Percentiles rank a stretch among this genome's conserved stretches.
These are phyloP conservation scores for Penicillium coprophilum DNA, from an alignment of 495 filamentous ascomycete genomes.

Conservation along the genomic window DNA sequence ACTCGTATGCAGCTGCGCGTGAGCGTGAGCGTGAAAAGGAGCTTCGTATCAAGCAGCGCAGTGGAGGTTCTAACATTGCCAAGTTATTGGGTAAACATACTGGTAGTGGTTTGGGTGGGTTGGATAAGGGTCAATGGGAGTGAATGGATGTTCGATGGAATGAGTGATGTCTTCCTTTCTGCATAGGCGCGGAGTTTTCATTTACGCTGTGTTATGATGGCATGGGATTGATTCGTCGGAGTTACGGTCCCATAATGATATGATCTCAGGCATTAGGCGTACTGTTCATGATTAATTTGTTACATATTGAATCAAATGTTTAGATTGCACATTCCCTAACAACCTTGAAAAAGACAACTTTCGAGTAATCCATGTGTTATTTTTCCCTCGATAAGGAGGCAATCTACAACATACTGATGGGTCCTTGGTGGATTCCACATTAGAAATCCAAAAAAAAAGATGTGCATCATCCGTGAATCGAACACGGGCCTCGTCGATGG, in stretches of 20 bases:
- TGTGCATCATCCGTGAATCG: slow-evolving; percentile 58
- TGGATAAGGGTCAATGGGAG: slow-evolving; percentile 44
- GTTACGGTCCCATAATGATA: neutral
- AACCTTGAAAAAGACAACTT: neutral
- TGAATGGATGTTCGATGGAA: slow-evolving; percentile 11
- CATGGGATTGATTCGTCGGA: neutral
- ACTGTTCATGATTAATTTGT: neutral
- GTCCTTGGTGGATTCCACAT: neutral
- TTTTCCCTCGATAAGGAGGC: neutral
- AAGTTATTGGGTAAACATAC: slow-evolving; percentile 42
- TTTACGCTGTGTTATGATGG: neutral
- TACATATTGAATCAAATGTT: neutral
- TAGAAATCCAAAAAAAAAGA: neutral
- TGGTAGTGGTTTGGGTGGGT: slow-evolving; percentile 30
- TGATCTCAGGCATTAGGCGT: neutral
- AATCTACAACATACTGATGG: neutral
- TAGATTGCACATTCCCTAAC: neutral
- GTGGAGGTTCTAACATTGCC: slow-evolving; percentile 34
- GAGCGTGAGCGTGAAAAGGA: slow-evolving; percentile 65
- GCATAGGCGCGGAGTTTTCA: neutral
- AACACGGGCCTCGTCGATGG: slow-evolving; percentile 60
- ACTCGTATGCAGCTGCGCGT: slow-evolving; percentile 78
- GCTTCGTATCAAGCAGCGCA: slow-evolving; percentile 51
- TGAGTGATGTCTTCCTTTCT: slow-evolving; percentile 1
- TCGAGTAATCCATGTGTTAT: neutral